Base-by-base conservation (phyloP, 2,329 filamentous ascomycete species). In the Hansfordia pulvinata region DNA sequence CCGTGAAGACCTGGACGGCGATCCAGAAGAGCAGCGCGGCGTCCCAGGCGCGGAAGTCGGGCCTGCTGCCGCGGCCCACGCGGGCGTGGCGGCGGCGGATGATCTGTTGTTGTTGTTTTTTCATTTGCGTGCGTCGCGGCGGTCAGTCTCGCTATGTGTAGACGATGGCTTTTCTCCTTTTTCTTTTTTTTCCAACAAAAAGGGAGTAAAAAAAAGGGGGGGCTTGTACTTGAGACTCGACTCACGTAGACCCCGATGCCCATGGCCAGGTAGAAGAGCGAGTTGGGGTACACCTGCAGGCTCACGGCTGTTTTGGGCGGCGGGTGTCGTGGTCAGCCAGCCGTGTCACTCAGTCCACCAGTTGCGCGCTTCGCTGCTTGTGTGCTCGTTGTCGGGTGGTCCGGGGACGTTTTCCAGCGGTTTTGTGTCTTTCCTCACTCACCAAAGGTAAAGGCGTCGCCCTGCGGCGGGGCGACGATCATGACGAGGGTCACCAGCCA, bases 361-460 rank as follows among this genome's bases (percentile, higher is more conserved):
- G n/a, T n/a, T n/a, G n/a, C n/a, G n/a, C n/a, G n/a, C n/a, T n/a
- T n/a, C n/a, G n/a, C n/a, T n/a, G n/a, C n/a, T n/a, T n/a, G n/a
- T n/a, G n/a, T n/a, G n/a, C n/a, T n/a, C n/a, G n/a, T n/a, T n/a
- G n/a, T n/a, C n/a, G n/a, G n/a, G n/a, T n/a, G n/a, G n/a, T n/a
- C n/a, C n/a, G n/a, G n/a, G n/a, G n/a, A n/a, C n/a, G n/a, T n/a
- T n/a, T n/a, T n/a, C n/a, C n/a, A n/a, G n/a, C n/a, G n/a, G n/a
- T n/a, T n/a, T n/a, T n/a, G n/a, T n/a, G n/a, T n/a, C n/a, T n/a
- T n/a, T n/a, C 19, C 19, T 28, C 22, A 37, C 47, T 19, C 40
- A 60, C 64, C 52, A 38, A 76, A 76, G 34, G 69, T 67, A 43
- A 76, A 77, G 0, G 71, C 72, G 40, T 76, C 70, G 2, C 72